phyloP scores from a whole-genome alignment of 176 grass and related monocot genomes.

The Hordeum vulgare region DNA sequence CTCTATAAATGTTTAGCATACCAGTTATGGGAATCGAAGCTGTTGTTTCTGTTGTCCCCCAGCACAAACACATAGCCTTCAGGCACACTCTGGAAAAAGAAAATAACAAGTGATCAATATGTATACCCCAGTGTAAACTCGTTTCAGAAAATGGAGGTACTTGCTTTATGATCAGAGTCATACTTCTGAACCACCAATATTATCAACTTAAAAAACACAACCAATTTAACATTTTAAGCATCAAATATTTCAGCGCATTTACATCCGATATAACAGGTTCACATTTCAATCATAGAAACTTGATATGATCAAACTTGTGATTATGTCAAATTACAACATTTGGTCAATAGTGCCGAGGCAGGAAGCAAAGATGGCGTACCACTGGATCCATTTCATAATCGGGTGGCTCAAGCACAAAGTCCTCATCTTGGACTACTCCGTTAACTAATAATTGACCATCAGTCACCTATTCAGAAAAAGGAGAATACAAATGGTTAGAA shows the following conservation, averaged over 20 bases:
- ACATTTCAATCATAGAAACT: not conserved
- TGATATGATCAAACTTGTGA: slow-evolving; percentile 14
- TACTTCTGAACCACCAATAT: not conserved
- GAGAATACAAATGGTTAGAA: not conserved
- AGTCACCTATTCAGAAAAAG: slow-evolving; percentile 41
- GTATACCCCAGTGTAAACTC: not conserved
- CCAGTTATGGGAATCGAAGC: slow-evolving; percentile 97
- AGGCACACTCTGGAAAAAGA: slow-evolving; percentile 52
- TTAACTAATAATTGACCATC: slow-evolving; percentile 87
- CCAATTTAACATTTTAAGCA: not conserved
- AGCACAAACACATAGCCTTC: slow-evolving; percentile 82
- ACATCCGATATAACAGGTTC: not conserved
- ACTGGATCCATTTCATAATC: slow-evolving; percentile 65
- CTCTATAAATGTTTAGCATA: slow-evolving; percentile 24
- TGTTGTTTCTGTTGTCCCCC: slow-evolving; percentile 95
- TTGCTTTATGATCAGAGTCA: not conserved
- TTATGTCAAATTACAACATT: not conserved
- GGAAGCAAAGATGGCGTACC: slow-evolving; percentile 37
- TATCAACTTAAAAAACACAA: not conserved
- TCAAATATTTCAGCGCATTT: not conserved
- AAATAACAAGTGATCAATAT: slow-evolving; percentile 20
- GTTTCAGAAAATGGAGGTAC: not conserved
- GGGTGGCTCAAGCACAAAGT: slow-evolving; percentile 77
- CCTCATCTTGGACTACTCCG: slow-evolving; percentile 65
- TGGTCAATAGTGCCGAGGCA: not conserved